Evolutionary conservation across 2,329 filamentous ascomycete genomes (phyloP), one percentile per base, ranked within the genome.

Genomic region (Pseudofabraea citricarpa): DNA sequence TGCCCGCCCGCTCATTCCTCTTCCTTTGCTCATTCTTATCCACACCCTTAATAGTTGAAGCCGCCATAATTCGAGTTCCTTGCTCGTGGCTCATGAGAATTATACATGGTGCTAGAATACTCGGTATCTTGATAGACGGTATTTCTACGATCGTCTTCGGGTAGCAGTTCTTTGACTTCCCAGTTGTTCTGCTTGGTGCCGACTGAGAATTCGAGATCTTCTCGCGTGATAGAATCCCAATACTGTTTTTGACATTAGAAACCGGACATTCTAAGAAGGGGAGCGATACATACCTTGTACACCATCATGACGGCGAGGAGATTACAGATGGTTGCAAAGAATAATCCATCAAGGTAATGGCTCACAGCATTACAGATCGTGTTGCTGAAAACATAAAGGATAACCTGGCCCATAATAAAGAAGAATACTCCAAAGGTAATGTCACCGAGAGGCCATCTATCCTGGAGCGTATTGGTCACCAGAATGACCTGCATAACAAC

Each of bases 141-240:
- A 19, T 44, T 54, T 46, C 58, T 43, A 37, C 52, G 54, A 5
- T 61, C 59, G 10, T 63, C 60, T 22, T 62, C 60, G n/a, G 56
- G 52, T 7, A 59, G 47, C 1, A 93, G 74, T 50, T 97, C 91
- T 71, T 97, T 97, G 62, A 97, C 86, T 63, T 98, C 93, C 93
- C 93, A 98, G 65, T 93, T 96, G 70, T 95, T 94, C 68, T 88
- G 86, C 64, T 91, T 88, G 46, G 89, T 89, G 52, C 91, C 91
- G 39, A 98, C 93, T 3, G 90, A 95, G 68, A 98, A 98, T 64
- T 98, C 93, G 53, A 98, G 83, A 64, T 98, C 93, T 69, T 98
- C 93, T 61, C 87, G 90, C 18, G 93, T 98, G 65, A 98, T 98
- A 13, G 90, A 96, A 63, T 98, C 93, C 93, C 93, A 98, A 73